A percentile compares a stretch with the other conserved stretches of the same genome.
Conservation (phyloP, 257 asterid genomes). For the Solanum lycopersicoides region DNA sequence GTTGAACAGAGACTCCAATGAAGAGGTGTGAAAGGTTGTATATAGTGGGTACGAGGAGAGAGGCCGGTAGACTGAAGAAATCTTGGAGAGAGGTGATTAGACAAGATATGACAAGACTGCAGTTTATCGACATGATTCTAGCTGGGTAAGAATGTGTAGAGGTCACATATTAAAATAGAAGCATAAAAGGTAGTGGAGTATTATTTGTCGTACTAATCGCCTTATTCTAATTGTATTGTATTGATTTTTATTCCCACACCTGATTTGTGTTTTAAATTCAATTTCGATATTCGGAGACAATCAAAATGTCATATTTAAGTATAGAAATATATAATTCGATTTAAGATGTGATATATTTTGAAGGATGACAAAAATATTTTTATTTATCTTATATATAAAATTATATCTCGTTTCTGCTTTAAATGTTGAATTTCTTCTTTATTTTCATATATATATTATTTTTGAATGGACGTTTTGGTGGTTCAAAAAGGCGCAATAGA, state of each 20-base stretch:
- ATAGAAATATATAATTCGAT: background rate
- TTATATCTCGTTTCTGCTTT: background rate
- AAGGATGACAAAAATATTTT: background rate
- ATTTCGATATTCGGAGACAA: background rate
- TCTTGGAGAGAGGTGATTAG: background rate
- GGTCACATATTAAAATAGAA: no score
- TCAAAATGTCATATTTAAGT: background rate
- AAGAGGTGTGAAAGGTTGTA: background rate
- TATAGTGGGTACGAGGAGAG: background rate
- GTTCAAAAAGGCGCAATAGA: background rate
- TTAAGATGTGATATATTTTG: background rate
- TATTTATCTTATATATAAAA: background rate
- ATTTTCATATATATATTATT: background rate
- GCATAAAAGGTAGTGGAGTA: background rate
- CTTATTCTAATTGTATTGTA: background rate
- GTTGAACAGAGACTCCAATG: background rate
- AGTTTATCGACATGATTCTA: no score
- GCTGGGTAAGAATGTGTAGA: no score
- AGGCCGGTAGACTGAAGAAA: background rate
- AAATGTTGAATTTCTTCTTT: background rate
- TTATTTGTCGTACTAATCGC: background rate
- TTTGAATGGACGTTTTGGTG: background rate
- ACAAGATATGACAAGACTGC: no score
- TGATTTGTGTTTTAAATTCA: background rate
- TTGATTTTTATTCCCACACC: no score